Evolutionary conservation across 169 alveolate genomes (phyloP).

Genomic region (Plasmodium knowlesi): DNA sequence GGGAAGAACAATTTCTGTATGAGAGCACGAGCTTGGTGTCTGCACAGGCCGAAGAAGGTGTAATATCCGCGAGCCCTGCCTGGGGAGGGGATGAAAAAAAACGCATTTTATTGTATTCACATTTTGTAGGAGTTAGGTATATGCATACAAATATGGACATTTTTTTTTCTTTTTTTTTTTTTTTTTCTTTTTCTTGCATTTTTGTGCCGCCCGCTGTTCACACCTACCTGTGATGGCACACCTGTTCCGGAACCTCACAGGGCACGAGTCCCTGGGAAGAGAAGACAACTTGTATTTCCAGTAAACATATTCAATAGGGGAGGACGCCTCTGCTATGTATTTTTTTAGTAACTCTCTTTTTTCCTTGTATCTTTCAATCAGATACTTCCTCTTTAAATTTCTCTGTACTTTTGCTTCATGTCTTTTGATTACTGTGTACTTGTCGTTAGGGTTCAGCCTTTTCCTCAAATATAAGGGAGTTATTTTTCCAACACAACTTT

Average conservation of each 20-base stretch:
- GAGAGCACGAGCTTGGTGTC: constrained; percentile 82
- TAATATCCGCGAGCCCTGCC: constrained; percentile 83
- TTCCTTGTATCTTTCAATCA: constrained; percentile 76
- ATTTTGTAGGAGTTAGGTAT: background rate
- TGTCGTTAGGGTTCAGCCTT: constrained; percentile 55
- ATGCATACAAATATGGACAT: background rate
- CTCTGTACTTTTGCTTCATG: constrained; percentile 78
- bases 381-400: constrained; percentile 78
- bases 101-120: background rate
- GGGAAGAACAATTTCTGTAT: constrained; percentile 81
- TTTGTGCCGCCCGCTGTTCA: background rate
- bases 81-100: background rate
- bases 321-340: constrained; percentile 79
- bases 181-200: background rate
- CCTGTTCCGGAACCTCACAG: constrained; percentile 75
- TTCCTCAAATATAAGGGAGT: constrained; percentile 39
- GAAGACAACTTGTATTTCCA: constrained; percentile 82
- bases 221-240: constrained; percentile 83
- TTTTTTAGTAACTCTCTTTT: constrained; percentile 78
- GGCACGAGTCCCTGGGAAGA: constrained; percentile 82
- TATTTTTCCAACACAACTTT: background rate
- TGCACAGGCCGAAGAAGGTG: constrained; percentile 79
- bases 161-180: background rate
- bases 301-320: constrained; percentile 78
- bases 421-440: constrained; percentile 69